Conservation (phyloP, 2,329 filamentous ascomycete species). For the Trichoderma sp. region DNA sequence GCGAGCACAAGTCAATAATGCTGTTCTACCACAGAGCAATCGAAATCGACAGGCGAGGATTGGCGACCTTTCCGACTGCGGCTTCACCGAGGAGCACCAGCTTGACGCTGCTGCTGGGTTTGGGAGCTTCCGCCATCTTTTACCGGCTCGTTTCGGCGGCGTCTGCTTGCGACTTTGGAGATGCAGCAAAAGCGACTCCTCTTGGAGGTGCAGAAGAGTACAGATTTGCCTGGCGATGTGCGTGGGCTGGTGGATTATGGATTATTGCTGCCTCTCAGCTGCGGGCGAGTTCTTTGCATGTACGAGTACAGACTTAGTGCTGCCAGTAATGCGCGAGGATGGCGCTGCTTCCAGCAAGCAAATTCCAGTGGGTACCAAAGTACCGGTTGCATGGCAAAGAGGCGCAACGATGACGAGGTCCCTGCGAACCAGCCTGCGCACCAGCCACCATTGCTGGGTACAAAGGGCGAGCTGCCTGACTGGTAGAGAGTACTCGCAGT, state of each 20-base stretch:
- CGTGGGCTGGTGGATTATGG: background rate
- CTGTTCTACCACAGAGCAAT: background rate
- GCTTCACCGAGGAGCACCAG: constrained; percentile 96
- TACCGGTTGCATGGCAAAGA: constrained; percentile 23
- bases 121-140: constrained; percentile 60
- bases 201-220: background rate
- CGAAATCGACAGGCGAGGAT: background rate
- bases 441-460: constrained; percentile 8
- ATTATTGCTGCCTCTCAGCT: constrained; percentile 19
- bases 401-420: constrained; percentile 35
- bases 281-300: background rate
- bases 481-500: background rate
- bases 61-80: constrained; percentile 89
- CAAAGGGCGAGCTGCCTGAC: background rate
- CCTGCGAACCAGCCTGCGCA: background rate
- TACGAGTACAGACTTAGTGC: background rate
- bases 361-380: constrained; percentile 12
- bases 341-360: constrained; percentile 6
- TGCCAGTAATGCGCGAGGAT: constrained; percentile 13
- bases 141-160: background rate
- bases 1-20: constrained; percentile 30
- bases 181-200: background rate
- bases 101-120: constrained; percentile 99
- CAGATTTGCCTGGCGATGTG: background rate
- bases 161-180: background rate